Percentiles rank a stretch among this genome's conserved stretches.
phyloP scores from a whole-genome alignment of 116 monocot genomes.

The Zostera marina region DNA sequence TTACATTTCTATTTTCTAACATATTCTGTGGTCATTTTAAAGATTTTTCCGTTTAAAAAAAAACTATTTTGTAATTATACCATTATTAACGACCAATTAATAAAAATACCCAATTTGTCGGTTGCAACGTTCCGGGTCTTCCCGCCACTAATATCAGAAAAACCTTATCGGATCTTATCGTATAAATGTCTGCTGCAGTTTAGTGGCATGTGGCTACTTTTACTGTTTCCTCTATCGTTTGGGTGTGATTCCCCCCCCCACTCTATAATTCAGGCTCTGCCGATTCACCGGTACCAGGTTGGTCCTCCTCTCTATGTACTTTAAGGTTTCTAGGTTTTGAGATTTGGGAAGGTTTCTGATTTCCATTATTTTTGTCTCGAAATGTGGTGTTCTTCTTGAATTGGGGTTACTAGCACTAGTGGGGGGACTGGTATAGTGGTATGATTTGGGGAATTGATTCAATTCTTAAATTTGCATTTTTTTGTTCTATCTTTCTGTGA shows the following conservation, averaged over 20 bases:
- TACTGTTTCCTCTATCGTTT: no score
- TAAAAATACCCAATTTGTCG: not conserved
- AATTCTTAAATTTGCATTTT: no score
- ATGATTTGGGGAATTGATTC: no score
- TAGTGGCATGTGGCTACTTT: no score
- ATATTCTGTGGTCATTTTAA: no score
- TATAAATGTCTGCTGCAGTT: not conserved
- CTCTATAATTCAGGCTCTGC: not conserved
- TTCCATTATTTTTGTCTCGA: not conserved
- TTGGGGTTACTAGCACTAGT: not conserved
- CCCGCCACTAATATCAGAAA: slow-evolving; percentile 10
- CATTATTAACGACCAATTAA: not conserved
- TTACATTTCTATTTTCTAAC: no score
- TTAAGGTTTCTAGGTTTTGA: not conserved
- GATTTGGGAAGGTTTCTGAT: not conserved
- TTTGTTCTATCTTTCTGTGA: no score
- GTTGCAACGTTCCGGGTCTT: slow-evolving; percentile 8
- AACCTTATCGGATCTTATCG: slow-evolving; percentile 14
- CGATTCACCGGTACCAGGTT: slow-evolving; percentile 2
- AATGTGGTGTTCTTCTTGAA: not conserved
- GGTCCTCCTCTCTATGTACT: not conserved
- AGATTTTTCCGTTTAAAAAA: no score
- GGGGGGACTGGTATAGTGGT: no score
- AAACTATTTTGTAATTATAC: not conserved
- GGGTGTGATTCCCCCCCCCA: not conserved